Evolutionary conservation across 371 early-diverging fungal genomes (phyloP).

Genomic region (Apophysomyces variabilis): DNA sequence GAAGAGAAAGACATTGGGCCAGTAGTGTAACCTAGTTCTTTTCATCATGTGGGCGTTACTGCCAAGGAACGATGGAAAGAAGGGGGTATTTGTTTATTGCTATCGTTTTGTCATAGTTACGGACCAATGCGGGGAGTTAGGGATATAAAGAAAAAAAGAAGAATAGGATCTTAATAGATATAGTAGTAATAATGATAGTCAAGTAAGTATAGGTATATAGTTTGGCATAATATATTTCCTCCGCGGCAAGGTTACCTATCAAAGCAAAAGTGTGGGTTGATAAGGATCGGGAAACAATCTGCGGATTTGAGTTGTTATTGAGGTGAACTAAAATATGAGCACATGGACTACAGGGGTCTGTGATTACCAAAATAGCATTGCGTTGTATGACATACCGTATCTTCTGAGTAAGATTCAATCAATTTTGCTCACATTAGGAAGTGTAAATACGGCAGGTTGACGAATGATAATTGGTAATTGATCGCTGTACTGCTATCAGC

Average conservation of each 20-base stretch:
- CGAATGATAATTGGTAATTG: conserved; percentile 9
- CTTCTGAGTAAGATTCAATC: conserved; percentile 9
- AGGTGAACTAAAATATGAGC: conserved; percentile 8
- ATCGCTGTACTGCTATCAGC: conserved; percentile 7
- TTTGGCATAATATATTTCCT: too few species aligned
- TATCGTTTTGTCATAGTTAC: background rate
- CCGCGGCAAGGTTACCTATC: conserved; percentile 10
- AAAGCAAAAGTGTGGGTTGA: background rate
- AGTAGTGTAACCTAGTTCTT: background rate
- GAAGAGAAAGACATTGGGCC: too few species aligned
- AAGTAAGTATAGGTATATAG: too few species aligned
- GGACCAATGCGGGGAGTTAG: conserved; percentile 9
- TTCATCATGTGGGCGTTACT: background rate
- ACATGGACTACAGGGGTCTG: conserved; percentile 11
- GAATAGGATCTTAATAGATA: too few species aligned
- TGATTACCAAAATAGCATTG: conserved; percentile 10
- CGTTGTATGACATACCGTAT: conserved; percentile 9
- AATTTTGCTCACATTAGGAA: conserved; percentile 4
- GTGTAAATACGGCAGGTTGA: background rate
- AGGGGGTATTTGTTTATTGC: background rate
- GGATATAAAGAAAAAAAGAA: background rate
- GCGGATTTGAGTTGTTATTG: background rate
- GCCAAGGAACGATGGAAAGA: background rate
- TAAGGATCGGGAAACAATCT: conserved; percentile 8
- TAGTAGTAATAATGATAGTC: too few species aligned